Evolutionary conservation across 2,329 filamentous ascomycete genomes (phyloP), one percentile per base, ranked within the genome.

Genomic region (Colletotrichum falcatum): DNA sequence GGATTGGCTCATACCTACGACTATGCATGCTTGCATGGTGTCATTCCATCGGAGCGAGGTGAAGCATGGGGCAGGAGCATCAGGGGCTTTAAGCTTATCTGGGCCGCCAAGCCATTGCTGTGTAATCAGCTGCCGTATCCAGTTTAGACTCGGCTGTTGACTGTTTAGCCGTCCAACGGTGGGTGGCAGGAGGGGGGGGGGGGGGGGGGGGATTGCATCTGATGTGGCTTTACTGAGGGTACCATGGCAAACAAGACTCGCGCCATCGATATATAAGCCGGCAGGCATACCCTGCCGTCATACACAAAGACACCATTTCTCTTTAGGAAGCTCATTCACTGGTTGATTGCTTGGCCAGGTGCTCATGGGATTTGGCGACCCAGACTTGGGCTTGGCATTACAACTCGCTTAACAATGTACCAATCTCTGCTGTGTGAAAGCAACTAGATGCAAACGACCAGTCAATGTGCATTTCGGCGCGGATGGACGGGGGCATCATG

Each of bases 111-210:
- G 68, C 18, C 26, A 5, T 18, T 20, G 35, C 26, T 18, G 28
- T 58, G 16, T 35, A 39, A 39, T 8, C 37, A 67, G 46, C 64
- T 67, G 58, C 68, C 68, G 12, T 1, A 39, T 68, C 2, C 51
- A 70, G 68, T 26, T 14, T 68, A 68, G 68, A 39, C 46, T 67
- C 68, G 68, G 58, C 39, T 67, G 68, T 70, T 67, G 44, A 35
- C 51, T 51, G 5, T 51, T 54, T 39, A 63, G 23, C 48, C 56
- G n/a, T 60, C 28, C 28, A 1, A 16, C 58, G 33, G n/a, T n/a
- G n/a, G n/a, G n/a, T n/a, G n/a, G n/a, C n/a, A n/a, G n/a, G n/a
- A n/a, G n/a, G n/a, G n/a, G n/a, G n/a, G n/a, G n/a, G n/a, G n/a
- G n/a, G n/a, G n/a, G n/a, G n/a, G n/a, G n/a, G n/a, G n/a, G n/a